A percentile compares a stretch with the other conserved stretches of the same genome.
These are phyloP conservation scores for Penicillium cataractarum DNA, from an alignment of 495 filamentous ascomycete species.

Conservation along the genomic window DNA sequence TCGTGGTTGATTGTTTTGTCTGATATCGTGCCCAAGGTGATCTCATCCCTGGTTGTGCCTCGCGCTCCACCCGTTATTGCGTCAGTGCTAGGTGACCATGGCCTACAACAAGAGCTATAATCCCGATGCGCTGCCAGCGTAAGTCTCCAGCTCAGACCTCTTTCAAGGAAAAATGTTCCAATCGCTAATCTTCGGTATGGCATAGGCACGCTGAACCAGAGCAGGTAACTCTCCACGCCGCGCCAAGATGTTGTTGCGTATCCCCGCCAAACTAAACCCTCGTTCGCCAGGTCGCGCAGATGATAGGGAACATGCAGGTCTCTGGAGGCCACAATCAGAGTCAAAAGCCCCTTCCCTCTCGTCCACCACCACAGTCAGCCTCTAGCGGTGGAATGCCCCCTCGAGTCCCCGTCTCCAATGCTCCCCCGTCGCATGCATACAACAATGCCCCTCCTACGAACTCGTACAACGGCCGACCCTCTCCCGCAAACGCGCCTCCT, in stretches of 20 bases:
- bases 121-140: conserved; percentile 96
- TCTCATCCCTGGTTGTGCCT: conserved; percentile 8
- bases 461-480: conserved; percentile 36
- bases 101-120: conserved; percentile 93
- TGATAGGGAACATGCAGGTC: conserved; percentile 49
- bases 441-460: conserved; percentile 20
- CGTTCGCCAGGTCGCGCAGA: conserved; percentile 54
- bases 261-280: conserved; percentile 6
- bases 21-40: neutral
- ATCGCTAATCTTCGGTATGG: conserved; percentile 18
- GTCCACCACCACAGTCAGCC: conserved; percentile 30
- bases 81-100: conserved; percentile 59
- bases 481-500: conserved; percentile 26
- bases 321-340: conserved; percentile 20
- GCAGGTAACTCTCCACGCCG: conserved; percentile 57
- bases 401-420: conserved; percentile 37
- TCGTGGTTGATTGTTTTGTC: neutral
- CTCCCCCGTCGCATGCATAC: conserved; percentile 34
- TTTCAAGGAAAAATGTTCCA: neutral
- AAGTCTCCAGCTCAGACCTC: conserved; percentile 44
- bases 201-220: conserved; percentile 92
- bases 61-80: conserved; percentile 16
- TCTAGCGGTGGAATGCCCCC: conserved; percentile 32
- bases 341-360: conserved; percentile 33
- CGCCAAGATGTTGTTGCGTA: neutral